Evolutionary conservation across 179 eudicot genomes (phyloP).

Genomic region (Sideroxylon spinosum): DNA sequence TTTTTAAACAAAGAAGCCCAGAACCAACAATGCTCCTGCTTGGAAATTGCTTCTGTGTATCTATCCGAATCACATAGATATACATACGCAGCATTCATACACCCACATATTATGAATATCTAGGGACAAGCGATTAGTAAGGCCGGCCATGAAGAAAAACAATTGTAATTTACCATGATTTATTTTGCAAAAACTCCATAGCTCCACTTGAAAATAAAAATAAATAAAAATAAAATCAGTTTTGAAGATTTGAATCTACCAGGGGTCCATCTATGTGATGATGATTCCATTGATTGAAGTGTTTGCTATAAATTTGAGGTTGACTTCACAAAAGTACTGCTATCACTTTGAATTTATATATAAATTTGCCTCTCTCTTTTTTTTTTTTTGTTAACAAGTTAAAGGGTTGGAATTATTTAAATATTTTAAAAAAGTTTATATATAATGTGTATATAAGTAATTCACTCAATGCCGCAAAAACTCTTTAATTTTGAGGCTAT

Average conservation of each 20-base stretch:
- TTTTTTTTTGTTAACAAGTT: no score
- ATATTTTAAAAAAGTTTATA: neutral
- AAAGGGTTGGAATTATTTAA: neutral
- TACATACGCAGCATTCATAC: no score
- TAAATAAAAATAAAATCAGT: no score
- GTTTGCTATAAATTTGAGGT: slow-evolving; percentile 5
- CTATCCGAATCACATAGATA: no score
- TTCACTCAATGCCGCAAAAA: slow-evolving; percentile 10
- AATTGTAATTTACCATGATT: neutral
- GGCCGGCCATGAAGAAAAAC: no score
- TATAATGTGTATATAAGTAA: slow-evolving; percentile 7
- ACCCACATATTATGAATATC: no score
- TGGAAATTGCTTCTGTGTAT: no score
- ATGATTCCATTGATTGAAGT: neutral
- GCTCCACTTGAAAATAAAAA: neutral
- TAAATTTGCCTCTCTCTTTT: neutral
- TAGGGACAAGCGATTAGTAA: no score
- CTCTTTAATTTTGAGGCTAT: neutral
- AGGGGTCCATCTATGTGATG: neutral
- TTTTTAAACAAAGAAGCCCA: no score
- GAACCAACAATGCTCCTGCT: no score
- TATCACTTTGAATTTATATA: neutral
- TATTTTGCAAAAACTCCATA: neutral
- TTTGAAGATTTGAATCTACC: neutral
- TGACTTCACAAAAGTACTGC: slow-evolving; percentile 4